Evolutionary conservation across 2,329 filamentous ascomycete genomes (phyloP), one percentile per base, ranked within the genome.

Genomic region (Fusarium solani-melongenae): DNA sequence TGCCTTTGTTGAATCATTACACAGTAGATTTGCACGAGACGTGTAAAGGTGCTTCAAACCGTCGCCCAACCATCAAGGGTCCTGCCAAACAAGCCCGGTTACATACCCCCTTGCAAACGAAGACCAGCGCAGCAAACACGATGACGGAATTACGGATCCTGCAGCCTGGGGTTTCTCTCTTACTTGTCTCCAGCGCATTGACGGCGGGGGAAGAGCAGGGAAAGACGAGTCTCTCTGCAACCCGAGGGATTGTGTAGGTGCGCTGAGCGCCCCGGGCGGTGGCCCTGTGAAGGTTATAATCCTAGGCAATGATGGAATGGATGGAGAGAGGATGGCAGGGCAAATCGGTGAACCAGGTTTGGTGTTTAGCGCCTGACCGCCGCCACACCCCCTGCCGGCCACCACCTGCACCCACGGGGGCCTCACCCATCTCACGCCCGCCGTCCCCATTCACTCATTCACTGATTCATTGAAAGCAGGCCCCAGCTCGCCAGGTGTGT

Each of bases 51-150:
- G 39, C 39, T 44, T 44, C 20, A 22, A 41, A 22, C 39, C 39
- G 41, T 24, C 41, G 41, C 7, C 15, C 44, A 27, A 27, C 44
- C 14, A 17, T 69, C 46, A 57, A 34, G 33, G 36, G 64, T 38
- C 69, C 22, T 56, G 63, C 64, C 69, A 59, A 15, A 62, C 62
- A 49, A 49, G 73, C 67, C 56, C 24, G 38, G 56, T 68, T 68
- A 62, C 71, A 66, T 51, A 15, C 46, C 61, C 39, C 67, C 67
- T 51, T 57, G 59, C 41, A 24, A 64, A 33, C 41, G 36, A 51
- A 51, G 33, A 62, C 39, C 66, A 70, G 49, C 70, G 39, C 24
- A 51, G 20, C 39, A 65, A 49, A n/a, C 27, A 24, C 38, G 39
- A 67, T 66, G 67, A 72, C 58, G 67, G 60, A 62, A 58, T 49